Percentiles rank a stretch among this genome's conserved stretches.
phyloP scores from a whole-genome alignment of 306 rosid species.

The Inga oerstediana region DNA sequence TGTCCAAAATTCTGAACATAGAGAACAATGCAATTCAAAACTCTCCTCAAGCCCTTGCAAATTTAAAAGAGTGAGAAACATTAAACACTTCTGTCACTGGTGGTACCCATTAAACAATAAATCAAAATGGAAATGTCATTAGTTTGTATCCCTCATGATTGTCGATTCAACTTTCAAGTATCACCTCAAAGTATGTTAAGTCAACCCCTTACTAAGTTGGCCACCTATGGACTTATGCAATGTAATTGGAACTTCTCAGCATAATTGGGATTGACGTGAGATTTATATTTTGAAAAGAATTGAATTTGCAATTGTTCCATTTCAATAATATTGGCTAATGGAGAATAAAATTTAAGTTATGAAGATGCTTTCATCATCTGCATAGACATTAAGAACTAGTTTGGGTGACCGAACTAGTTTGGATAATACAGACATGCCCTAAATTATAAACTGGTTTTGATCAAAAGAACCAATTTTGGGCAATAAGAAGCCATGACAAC shows the following conservation, averaged over 20 bases:
- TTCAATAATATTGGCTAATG: background rate
- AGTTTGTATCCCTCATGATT: background rate
- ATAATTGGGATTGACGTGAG: background rate
- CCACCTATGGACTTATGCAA: background rate
- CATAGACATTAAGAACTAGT: background rate
- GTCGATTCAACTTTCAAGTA: background rate
- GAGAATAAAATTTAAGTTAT: background rate
- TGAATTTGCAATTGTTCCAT: background rate
- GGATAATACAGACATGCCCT: too few relatives aligned
- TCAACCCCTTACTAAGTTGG: background rate
- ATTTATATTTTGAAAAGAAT: background rate
- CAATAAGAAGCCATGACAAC: too few relatives aligned
- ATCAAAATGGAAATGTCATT: background rate
- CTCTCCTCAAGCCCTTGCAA: background rate
- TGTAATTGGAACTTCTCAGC: background rate
- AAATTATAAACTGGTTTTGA: too few relatives aligned
- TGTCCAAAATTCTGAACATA: constrained; percentile 9
- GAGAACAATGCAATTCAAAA: constrained; percentile 32
- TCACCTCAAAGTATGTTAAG: background rate
- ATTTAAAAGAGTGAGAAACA: constrained; percentile 9
- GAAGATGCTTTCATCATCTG: background rate
- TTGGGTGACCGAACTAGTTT: too few relatives aligned
- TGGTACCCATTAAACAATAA: constrained; percentile 12
- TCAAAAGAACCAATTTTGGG: too few relatives aligned
- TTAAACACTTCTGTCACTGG: background rate